A percentile compares a stretch with the other conserved stretches of the same genome.
These are phyloP conservation scores for Talaromyces albobiverticillius DNA, from an alignment of 2,329 filamentous ascomycete genomes.

Conservation along the genomic window DNA sequence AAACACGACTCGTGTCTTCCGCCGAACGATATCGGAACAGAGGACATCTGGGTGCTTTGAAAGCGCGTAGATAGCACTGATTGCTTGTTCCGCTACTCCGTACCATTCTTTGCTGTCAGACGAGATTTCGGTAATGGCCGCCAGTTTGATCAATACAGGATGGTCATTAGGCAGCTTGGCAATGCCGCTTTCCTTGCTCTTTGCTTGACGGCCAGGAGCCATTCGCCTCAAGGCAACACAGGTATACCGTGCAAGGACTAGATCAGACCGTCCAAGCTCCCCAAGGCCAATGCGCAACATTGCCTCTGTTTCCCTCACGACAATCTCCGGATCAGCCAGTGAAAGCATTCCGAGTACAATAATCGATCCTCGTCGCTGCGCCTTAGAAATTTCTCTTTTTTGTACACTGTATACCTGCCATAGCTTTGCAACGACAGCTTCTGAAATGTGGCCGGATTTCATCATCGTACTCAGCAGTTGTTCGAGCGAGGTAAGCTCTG, in stretches of 20 bases:
- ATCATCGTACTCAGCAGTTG: conserved; percentile 97
- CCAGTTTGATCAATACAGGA: conserved; percentile 75
- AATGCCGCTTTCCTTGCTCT: conserved; percentile 62
- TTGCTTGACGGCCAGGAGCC: conserved; percentile 79
- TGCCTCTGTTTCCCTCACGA: conserved; percentile 90
- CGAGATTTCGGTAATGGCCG: conserved; percentile 78
- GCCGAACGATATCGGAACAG: conserved; percentile 83
- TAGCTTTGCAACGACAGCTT: conserved; percentile 82
- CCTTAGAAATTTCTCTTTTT: conserved; percentile 86
- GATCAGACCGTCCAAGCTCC: conserved; percentile 71
- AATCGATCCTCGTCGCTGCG: conserved; percentile 86
- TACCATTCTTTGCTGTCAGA: conserved; percentile 94
- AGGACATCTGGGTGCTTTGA: conserved; percentile 92
- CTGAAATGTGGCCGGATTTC: conserved; percentile 82
- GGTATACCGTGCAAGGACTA: conserved; percentile 89
- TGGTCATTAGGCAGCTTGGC: conserved; percentile 89
- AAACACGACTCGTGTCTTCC: conserved; percentile 83
- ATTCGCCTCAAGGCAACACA: conserved; percentile 91
- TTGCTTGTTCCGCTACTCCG: conserved; percentile 91
- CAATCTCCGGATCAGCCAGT: conserved; percentile 85
- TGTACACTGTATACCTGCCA: conserved; percentile 98
- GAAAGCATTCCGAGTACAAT: conserved; percentile 97
- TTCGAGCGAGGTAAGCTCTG: conserved; percentile 91
- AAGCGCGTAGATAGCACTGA: conserved; percentile 90
- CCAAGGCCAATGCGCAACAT: conserved; percentile 91